Conservation (phyloP, 345 rosid genomes). For the Eucalyptus camaldulensis region DNA sequence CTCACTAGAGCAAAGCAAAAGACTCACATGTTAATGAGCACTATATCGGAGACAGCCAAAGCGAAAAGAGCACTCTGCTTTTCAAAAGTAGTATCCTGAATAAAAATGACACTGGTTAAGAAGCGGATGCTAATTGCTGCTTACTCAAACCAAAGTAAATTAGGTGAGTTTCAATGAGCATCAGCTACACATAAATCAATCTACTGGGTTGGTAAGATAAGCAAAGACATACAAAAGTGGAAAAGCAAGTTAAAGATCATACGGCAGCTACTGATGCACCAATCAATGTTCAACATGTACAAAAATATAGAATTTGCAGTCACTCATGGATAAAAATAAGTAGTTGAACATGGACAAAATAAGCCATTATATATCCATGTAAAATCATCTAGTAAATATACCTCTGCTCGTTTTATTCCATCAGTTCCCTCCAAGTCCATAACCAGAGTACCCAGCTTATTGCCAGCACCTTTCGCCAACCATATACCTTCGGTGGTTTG, state of each 20-base stretch:
- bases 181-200: not conserved
- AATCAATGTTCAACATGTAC: not conserved
- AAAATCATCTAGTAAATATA: conserved; percentile 1
- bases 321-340: not conserved
- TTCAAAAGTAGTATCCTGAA: conserved; percentile 85
- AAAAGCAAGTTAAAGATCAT: not conserved
- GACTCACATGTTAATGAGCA: conserved; percentile 89
- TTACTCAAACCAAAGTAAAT: not conserved
- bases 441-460: conserved; percentile 72
- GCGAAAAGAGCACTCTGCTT: conserved; percentile 98
- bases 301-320: not conserved
- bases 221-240: not conserved
- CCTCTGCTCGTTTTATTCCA: conserved; percentile 74
- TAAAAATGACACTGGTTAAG: not conserved
- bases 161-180: not conserved
- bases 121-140: not conserved
- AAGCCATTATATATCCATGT: not conserved
- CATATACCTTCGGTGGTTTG: conserved; percentile 96
- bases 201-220: not conserved
- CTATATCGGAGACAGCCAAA: conserved; percentile 93
- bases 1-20: not conserved
- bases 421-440: conserved; percentile 98
- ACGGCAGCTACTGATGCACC: not conserved
- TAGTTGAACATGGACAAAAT: not conserved
- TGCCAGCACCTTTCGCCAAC: conserved; percentile 73